Conservation (phyloP, 1,284 basidiomycete species). For the Cerioporus squamosus region DNA sequence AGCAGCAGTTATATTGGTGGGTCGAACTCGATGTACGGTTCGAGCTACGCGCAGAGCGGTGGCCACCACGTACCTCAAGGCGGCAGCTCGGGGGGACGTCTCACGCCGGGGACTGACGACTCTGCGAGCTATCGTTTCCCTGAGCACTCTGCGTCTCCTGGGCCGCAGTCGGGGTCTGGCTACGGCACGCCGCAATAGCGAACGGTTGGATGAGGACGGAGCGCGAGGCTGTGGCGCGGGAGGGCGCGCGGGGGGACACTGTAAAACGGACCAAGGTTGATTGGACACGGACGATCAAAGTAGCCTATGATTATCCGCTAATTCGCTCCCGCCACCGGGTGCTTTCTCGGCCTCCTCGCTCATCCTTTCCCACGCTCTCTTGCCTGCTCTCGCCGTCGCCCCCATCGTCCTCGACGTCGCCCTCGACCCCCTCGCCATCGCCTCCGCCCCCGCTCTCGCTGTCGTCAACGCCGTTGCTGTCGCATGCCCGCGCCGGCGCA, state of each 20-base stretch:
- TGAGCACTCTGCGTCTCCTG: constrained; percentile 35
- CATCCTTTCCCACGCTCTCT: constrained; percentile 4
- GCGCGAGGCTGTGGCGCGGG: neutral
- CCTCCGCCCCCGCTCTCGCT: neutral
- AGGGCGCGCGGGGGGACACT: neutral
- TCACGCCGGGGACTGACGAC: constrained; percentile 30
- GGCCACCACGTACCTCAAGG: constrained; percentile 26
- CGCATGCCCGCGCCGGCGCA: constrained; percentile 9
- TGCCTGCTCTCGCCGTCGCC: constrained; percentile 1
- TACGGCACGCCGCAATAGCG: constrained; percentile 36
- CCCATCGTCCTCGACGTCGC: neutral
- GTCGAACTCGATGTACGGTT: constrained; percentile 25
- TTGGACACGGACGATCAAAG: constrained; percentile 21
- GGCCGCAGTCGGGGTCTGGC: constrained; percentile 38
- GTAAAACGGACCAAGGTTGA: constrained; percentile 8
- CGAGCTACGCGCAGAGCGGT: constrained; percentile 26
- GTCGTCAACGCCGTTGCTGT: neutral
- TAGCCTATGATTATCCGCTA: constrained; percentile 19
- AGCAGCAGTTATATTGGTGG: constrained; percentile 28
- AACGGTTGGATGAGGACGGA: neutral
- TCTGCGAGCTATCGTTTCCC: constrained; percentile 32
- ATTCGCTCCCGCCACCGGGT: constrained; percentile 8
- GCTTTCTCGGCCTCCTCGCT: constrained; percentile 1
- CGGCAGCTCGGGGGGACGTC: constrained; percentile 27
- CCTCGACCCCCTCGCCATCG: neutral